A percentile compares a stretch with the other conserved stretches of the same genome.
phyloP scores from a whole-genome alignment of 176 grass and related monocot species.

The Aegilops longissima region DNA sequence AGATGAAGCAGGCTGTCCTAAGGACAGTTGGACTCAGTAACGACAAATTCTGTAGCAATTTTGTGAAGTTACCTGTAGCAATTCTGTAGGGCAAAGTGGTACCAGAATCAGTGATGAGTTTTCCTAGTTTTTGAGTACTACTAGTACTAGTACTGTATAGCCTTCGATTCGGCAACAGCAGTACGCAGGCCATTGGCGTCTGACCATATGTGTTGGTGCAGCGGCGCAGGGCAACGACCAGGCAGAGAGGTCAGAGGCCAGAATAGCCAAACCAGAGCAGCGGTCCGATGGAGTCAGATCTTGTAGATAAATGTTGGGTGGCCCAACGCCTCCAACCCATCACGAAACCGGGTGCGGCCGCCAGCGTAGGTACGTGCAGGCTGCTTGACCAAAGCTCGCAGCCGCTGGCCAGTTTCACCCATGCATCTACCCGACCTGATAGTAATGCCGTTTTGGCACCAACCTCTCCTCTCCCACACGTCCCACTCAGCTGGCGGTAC shows the following conservation, averaged over 20 bases:
- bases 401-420: no score
- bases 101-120: no score
- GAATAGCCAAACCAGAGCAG: neutral
- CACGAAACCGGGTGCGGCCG: neutral
- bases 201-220: no score
- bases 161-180: neutral
- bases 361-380: neutral
- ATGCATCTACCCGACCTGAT: neutral
- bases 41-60: no score
- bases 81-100: no score
- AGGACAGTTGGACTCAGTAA: neutral
- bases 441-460: neutral
- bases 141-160: neutral
- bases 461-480: neutral
- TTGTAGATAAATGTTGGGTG: constrained; percentile 13
- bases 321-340: constrained; percentile 23
- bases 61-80: no score
- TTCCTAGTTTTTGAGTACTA: no score
- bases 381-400: neutral
- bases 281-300: neutral
- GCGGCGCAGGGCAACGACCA: neutral
- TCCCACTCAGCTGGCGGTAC: neutral
- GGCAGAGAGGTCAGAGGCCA: neutral
- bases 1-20: neutral
- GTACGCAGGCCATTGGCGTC: neutral